Conservation (phyloP, 148 eudicot species). For the Nepenthes gracilis region DNA sequence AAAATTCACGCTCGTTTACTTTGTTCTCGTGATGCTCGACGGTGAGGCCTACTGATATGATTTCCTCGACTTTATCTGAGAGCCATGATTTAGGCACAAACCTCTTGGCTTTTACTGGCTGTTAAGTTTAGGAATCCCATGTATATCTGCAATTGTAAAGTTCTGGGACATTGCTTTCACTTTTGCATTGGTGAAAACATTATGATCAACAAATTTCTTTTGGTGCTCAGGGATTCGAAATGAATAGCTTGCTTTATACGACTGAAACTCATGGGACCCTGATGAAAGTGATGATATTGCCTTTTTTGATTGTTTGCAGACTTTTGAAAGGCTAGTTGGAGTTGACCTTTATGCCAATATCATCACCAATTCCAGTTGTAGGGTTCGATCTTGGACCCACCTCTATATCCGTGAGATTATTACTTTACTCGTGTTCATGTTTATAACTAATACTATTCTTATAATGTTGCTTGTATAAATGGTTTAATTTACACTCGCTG, state of each 20-base stretch:
- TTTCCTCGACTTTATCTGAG: slow-evolving; percentile 8
- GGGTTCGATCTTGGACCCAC: slow-evolving; percentile 19
- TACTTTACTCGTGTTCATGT: too few species aligned
- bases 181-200: slow-evolving; percentile 37
- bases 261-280: slow-evolving; percentile 31
- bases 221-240: slow-evolving; percentile 23
- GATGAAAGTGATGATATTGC: slow-evolving; percentile 12
- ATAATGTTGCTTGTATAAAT: too few species aligned
- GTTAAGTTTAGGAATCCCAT: slow-evolving; percentile 51
- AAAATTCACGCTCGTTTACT: slow-evolving; percentile 9
- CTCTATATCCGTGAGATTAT: background rate
- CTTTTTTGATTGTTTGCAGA: slow-evolving; percentile 27
- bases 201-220: slow-evolving; percentile 30
- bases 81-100: slow-evolving; percentile 35
- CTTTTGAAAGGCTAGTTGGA: slow-evolving; percentile 21
- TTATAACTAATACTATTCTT: too few species aligned
- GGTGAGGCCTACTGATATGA: background rate
- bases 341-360: slow-evolving; percentile 22
- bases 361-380: slow-evolving; percentile 16
- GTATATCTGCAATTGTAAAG: slow-evolving; percentile 27
- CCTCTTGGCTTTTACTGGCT: slow-evolving; percentile 9
- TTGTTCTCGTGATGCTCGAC: slow-evolving; percentile 4
- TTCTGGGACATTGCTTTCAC: slow-evolving; percentile 18
- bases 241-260: slow-evolving; percentile 31
- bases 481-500: too few species aligned